Percentiles rank a stretch among this genome's conserved stretches.
Conservation (phyloP, 495 filamentous ascomycete genomes). For the Thozetella sp. region DNA sequence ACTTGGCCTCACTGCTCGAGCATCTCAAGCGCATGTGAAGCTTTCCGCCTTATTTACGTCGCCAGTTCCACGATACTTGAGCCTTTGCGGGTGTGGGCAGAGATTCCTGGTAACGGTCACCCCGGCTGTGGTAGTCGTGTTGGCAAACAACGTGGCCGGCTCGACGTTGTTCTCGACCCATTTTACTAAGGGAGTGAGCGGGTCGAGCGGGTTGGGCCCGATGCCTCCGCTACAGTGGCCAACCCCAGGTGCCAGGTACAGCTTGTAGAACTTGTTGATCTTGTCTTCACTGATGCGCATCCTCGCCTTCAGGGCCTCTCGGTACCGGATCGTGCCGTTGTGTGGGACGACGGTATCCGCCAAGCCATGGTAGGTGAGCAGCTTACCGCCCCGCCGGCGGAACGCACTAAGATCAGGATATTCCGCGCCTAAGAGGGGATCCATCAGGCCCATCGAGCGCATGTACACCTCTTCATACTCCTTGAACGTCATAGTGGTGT, state of each 20-base stretch:
- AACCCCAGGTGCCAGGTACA: conserved; percentile 63
- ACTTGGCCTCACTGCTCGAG: too few species aligned
- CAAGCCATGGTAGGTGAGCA: conserved; percentile 52
- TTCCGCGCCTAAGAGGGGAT: too few species aligned
- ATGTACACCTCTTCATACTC: not conserved
- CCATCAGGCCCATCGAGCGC: not conserved
- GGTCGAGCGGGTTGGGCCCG: conserved; percentile 43
- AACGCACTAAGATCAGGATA: conserved; percentile 48
- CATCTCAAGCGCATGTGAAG: too few species aligned
- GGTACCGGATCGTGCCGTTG: conserved; percentile 33
- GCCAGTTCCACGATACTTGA: not conserved
- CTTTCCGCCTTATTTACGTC: not conserved
- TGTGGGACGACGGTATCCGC: conserved; percentile 42
- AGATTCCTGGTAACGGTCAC: not conserved
- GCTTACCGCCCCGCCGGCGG: conserved; percentile 44
- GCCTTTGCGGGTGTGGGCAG: not conserved
- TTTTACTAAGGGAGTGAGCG: conserved; percentile 38
- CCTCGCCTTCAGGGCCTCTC: conserved; percentile 38
- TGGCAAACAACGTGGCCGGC: conserved; percentile 21
- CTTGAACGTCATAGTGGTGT: not conserved
- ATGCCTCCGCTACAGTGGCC: conserved; percentile 26
- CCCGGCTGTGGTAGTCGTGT: not conserved
- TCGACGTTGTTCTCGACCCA: conserved; percentile 47
- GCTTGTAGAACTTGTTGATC: conserved; percentile 61
- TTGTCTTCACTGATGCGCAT: conserved; percentile 41